Evolutionary conservation across 768 basidiomycete genomes (phyloP), one percentile per base, ranked within the genome.

Genomic region (Crassisporium funariophilum): DNA sequence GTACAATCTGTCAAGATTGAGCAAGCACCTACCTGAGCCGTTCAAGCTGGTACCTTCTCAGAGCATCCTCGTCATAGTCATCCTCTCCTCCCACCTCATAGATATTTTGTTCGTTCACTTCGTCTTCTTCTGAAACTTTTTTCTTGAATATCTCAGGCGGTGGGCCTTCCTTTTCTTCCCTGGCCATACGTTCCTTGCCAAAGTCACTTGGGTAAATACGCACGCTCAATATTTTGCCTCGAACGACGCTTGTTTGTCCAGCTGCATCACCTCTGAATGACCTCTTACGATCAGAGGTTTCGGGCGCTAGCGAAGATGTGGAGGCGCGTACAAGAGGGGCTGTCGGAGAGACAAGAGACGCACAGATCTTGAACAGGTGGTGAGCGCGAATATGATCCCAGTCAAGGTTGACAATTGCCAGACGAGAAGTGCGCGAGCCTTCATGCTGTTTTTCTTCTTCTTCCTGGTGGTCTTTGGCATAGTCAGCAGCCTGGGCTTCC

Each of bases 391-490:
- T 83, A 67, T 98, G 81, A 64, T 98, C 97, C 97, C 97, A 99
- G 68, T 99, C 97, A 41, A 98, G 79, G 64, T 98, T 98, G 53
- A 98, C 95, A 35, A 88, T 79, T 0, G 95, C 97, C 5, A 99
- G 63, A 17, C 95, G 78, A 44, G 71, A 76, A 2, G 92, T 93
- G 8, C 72, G 65, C 8, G 72, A 66, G 7, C 70, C 74, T 2
- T 71, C 69, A 9, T 55, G 64, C 4, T 44, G 41, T 35, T 41
- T 50, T 11, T 66, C 70, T 2, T 73, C 71, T 17, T 76, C 73
- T 5, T 60, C 75, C 8, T 75, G 73, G 43, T 81, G 77, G 3
- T 70, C 63, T 55, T 79, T 68, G 27, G 74, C 64, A 50, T 85
- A 87, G 13, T 70, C 80, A 17, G 81, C 78, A 13, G 83, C 86